Conservation (phyloP, 805 yeast genomes). For the Maudiozyma barnettii region DNA sequence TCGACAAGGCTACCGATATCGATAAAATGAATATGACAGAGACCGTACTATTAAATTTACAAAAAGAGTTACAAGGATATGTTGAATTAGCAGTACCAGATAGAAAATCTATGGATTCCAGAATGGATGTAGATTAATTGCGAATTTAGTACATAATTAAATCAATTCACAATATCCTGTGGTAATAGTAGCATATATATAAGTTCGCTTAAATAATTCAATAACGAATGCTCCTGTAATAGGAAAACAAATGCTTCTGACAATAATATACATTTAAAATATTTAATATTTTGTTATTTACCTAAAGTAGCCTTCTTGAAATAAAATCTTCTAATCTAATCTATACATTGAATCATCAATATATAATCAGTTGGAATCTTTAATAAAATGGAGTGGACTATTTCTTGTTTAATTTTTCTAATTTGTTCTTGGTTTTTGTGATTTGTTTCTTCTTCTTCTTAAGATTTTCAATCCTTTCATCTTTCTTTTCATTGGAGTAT, state of each 20-base stretch:
- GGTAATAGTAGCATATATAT: background rate
- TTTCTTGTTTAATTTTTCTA: slow-evolving; percentile 26
- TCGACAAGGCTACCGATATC: slow-evolving; percentile 63
- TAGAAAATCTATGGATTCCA: slow-evolving; percentile 70
- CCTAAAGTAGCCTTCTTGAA: too few relatives aligned
- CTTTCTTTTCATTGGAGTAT: slow-evolving; percentile 77
- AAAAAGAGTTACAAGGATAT: slow-evolving; percentile 57
- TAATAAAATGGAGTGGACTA: slow-evolving; percentile 4
- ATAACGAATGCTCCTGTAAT: background rate
- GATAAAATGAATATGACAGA: slow-evolving; percentile 60
- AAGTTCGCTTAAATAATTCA: too few relatives aligned
- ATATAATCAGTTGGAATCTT: background rate
- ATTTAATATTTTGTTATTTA: too few relatives aligned
- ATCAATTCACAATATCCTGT: background rate
- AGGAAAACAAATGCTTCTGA: background rate
- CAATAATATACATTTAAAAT: background rate
- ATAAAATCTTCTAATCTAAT: too few relatives aligned
- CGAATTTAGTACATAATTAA: background rate
- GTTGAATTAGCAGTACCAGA: slow-evolving; percentile 67
- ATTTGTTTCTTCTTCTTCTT: slow-evolving; percentile 61
- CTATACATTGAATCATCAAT: too few relatives aligned
- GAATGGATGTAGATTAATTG: slow-evolving; percentile 24
- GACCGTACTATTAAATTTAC: slow-evolving; percentile 50
- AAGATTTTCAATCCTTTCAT: slow-evolving; percentile 59
- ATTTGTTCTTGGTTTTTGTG: slow-evolving; percentile 49